phyloP scores from a whole-genome alignment of 1,284 basidiomycete species.

The Ganoderma meredithae region DNA sequence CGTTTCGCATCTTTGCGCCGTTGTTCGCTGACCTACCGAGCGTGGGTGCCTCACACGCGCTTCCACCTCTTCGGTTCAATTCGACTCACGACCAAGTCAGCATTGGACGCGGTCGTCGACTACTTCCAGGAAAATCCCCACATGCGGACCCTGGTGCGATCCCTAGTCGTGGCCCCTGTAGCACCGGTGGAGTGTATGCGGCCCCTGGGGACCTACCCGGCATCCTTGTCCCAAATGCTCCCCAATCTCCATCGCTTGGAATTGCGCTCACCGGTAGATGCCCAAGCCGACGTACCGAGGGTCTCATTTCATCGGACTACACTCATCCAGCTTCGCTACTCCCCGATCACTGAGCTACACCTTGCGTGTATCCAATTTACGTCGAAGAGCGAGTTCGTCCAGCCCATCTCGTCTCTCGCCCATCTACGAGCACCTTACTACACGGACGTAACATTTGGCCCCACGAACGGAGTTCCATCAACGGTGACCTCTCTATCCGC shows the following conservation, averaged over 20 bases:
- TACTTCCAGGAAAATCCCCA: not conserved
- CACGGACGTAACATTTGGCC: not conserved
- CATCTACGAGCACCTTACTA: not conserved
- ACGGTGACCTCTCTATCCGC: not conserved
- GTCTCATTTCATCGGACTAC: not conserved
- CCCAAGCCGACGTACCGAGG: not conserved
- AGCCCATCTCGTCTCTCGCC: not conserved
- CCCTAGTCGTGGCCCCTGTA: not conserved
- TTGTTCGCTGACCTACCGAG: not conserved
- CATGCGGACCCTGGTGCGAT: not conserved
- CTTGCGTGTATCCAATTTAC: not conserved
- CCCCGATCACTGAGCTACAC: not conserved
- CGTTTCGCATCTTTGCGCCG: not conserved
- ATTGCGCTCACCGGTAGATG: not conserved
- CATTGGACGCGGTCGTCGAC: not conserved
- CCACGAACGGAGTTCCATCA: not conserved
- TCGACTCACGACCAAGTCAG: not conserved
- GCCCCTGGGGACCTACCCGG: not conserved
- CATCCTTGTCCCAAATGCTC: not conserved
- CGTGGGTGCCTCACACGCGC: not conserved
- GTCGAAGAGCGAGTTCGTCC: not conserved
- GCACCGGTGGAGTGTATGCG: not conserved
- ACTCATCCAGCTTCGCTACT: not conserved
- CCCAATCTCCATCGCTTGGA: not conserved
- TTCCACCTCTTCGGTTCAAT: not conserved